Evolutionary conservation across 192 early-diverging fungal genomes (phyloP), one percentile per base, ranked within the genome.

Genomic region (Backusella mclennaniae): DNA sequence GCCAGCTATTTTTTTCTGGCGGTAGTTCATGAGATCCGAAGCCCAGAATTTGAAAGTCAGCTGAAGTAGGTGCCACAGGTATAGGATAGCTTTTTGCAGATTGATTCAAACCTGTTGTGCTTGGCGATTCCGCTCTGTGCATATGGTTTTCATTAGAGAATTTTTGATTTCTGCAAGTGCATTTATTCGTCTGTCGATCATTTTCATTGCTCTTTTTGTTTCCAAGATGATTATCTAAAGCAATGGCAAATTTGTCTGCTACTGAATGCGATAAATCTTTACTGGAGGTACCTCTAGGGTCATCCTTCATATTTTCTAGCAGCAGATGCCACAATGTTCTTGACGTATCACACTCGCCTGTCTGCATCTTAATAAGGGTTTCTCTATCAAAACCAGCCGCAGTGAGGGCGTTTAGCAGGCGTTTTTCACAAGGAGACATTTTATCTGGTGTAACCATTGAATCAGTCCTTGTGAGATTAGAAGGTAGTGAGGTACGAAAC

Each of bases 281-380:
- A 29, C 12, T 29, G 9, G 56, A 29, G 4, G 26, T 63, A 23
- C 3, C 9, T 29, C 70, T 41, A 5, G 73, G 41, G 15, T 82
- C 53, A 35, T 70, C 31, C 23, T 76, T 36, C 29, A 77, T 23
- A 8, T 79, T 78, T n/a, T 87, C 86, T 19, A 92, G 76, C 4
- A 92, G 75, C 44, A 94, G 74, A 71, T 90, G 88, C 92, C 92
- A 94, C n/a, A 94, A 79, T 21, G 89, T 91, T 67, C 85, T 85
- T 56, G 82, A 77, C 11, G 84, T 81, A 76, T 92, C 89, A 52
- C 90, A 91, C 6, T 85, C 80, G 35, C 89, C 85, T 2, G 80
- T 75, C 39, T 85, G 84, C 12, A 92, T 90, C 26, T 84, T 85
- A 23, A 81, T 85, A 39, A 94, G 86, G 9, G 78, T 76, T 21